Conservation (phyloP, 2,329 filamentous ascomycete genomes). For the Aspergillus alliaceus region DNA sequence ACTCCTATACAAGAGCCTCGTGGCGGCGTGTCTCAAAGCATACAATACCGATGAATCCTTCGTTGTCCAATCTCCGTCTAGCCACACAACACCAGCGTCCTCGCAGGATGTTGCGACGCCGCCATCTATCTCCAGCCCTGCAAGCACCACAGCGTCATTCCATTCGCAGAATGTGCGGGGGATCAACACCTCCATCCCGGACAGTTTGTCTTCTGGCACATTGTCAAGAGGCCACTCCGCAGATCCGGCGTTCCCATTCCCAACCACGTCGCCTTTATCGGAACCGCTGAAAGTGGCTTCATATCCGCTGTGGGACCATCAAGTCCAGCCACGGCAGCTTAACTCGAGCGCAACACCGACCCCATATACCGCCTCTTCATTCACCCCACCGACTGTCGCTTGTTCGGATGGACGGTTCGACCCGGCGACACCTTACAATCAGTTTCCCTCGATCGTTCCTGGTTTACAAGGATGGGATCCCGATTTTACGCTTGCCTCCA, state of each 20-base stretch:
- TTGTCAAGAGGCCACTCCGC: slow-evolving; percentile 36
- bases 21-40: slow-evolving; percentile 81
- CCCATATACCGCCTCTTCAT: slow-evolving; percentile 23
- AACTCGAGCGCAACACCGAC: slow-evolving; percentile 13
- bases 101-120: slow-evolving; percentile 41
- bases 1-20: slow-evolving; percentile 82
- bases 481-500: slow-evolving; percentile 39
- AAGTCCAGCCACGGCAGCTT: slow-evolving; percentile 10
- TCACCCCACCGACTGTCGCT: slow-evolving; percentile 19
- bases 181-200: slow-evolving; percentile 27
- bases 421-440: slow-evolving; percentile 39
- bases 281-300: slow-evolving; percentile 22
- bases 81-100: slow-evolving; percentile 41
- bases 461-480: slow-evolving; percentile 45
- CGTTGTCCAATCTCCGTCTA: slow-evolving; percentile 51
- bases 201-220: slow-evolving; percentile 30
- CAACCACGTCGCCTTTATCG: slow-evolving; percentile 20
- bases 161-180: slow-evolving; percentile 34
- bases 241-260: slow-evolving; percentile 29
- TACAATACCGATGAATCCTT: slow-evolving; percentile 66
- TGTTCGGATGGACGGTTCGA: slow-evolving; percentile 33
- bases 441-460: slow-evolving; percentile 41
- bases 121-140: slow-evolving; percentile 42
- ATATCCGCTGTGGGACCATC: slow-evolving; percentile 19
- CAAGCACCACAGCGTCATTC: slow-evolving; percentile 39